These are phyloP conservation scores for Heracleum sosnowskyi DNA, from an alignment of 129 eudicot genomes.

Conservation along the genomic window DNA sequence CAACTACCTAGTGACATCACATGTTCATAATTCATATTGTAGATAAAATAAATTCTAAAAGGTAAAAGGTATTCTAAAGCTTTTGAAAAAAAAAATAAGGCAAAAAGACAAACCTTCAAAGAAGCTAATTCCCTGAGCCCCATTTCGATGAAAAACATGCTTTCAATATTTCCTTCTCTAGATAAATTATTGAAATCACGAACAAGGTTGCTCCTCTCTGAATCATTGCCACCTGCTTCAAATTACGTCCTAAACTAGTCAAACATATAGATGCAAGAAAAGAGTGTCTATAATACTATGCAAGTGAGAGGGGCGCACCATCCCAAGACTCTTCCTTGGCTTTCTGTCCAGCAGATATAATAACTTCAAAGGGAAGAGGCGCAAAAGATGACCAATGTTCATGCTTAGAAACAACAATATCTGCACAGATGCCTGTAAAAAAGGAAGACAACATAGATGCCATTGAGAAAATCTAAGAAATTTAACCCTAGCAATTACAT, in stretches of 20 bases:
- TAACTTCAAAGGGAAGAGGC: slow-evolving; percentile 95
- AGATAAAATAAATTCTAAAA: not conserved
- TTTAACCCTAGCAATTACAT: not conserved
- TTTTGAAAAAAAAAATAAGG: no score
- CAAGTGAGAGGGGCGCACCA: slow-evolving; percentile 34
- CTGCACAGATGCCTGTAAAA: slow-evolving; percentile 80
- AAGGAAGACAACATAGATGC: slow-evolving; percentile 4
- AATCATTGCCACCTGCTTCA: slow-evolving; percentile 65
- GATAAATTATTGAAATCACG: no score
- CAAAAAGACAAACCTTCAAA: no score
- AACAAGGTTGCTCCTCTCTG: no score
- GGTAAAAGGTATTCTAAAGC: no score
- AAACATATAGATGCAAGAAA: slow-evolving; percentile 7
- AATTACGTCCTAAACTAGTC: not conserved
- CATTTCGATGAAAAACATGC: no score
- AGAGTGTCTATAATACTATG: not conserved
- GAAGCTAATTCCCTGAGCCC: no score
- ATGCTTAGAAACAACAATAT: slow-evolving; percentile 75
- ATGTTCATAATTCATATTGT: not conserved
- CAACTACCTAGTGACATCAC: not conserved
- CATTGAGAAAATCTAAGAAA: not conserved
- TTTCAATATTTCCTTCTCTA: no score
- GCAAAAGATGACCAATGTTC: slow-evolving; percentile 96
- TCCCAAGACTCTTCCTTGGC: slow-evolving; percentile 69
- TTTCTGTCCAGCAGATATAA: slow-evolving; percentile 92